These are phyloP conservation scores for Botrytis squamosa DNA, from an alignment of 2,329 filamentous ascomycete genomes.

Conservation along the genomic window DNA sequence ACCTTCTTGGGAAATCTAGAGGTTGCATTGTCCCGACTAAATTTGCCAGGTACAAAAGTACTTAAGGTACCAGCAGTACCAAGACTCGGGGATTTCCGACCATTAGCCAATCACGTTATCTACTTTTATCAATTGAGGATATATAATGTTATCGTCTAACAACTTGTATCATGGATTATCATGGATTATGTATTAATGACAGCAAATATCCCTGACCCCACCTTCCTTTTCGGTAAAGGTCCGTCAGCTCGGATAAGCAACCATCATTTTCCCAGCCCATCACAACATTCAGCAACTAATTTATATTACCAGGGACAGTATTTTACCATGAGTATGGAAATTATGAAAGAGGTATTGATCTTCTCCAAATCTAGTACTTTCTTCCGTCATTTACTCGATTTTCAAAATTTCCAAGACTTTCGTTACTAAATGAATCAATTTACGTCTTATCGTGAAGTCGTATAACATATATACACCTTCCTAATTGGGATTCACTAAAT, in stretches of 20 bases:
- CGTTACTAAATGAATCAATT: conserved; percentile 3
- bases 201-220: conserved; percentile 1
- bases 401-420: background rate
- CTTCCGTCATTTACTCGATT: background rate
- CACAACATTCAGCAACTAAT: background rate
- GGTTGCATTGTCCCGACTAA: background rate
- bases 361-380: background rate
- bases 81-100: background rate
- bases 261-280: background rate
- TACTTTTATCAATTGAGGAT: conserved; percentile 1
- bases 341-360: background rate
- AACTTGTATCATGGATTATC: background rate
- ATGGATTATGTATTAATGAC: background rate
- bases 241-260: conserved; percentile 7
- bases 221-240: conserved; percentile 10
- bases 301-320: background rate
- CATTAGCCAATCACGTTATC: background rate
- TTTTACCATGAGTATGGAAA: background rate
- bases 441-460: conserved; percentile 19
- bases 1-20: background rate
- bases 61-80: background rate
- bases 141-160: background rate
- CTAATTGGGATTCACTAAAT: background rate
- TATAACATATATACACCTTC: conserved; percentile 16
- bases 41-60: conserved; percentile 5